Base-by-base conservation (phyloP, 371 early-diverging fungal genomes). In the Apophysomyces trapeziformis region DNA sequence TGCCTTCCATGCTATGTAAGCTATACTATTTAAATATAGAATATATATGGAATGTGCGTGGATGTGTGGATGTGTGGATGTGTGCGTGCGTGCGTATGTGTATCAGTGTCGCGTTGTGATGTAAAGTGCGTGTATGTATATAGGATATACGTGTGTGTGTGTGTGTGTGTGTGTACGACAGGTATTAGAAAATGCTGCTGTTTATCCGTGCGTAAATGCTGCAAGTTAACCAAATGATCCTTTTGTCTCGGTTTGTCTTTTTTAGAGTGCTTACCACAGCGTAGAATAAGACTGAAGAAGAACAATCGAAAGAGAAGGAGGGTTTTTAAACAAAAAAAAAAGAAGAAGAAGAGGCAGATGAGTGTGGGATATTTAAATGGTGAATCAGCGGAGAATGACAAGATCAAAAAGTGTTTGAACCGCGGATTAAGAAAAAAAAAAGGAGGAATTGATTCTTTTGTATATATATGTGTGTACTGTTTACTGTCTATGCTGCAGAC, bases 401-500 rank as follows among this genome's bases (percentile, higher is more conserved):
- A 50, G 11, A 45, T 13, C 13, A 2, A n/a, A 45, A 18, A 45
- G 16, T 45, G 13, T 45, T 7, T 21, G 21, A 50, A 21, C 54
- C 54, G 54, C 54, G 54, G 54, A 58, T 38, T 16, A 26, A 26
- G 58, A 36, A 39, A 58, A 5, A 39, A 39, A 58, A 58, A 39
- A 58, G 41, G 37, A 58, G 41, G 32, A 58, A 36, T 37, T 58
- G 58, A 36, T 58, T n/a, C 18, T 58, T 65, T 57, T 26, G 32
- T 26, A 26, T 26, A 26, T 26, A 26, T 26, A 26, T 26, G 32
- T 26, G 32, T 26, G 61, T 65, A 69, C 58, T 67, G 67, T 68
- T 74, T 69, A 71, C 63, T 68, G 65, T 68, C 71, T 68, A 67
- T 74, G 69, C 74, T 71, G 71, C 71, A 68, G 67, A 60, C 64